Evolutionary conservation across 2,329 filamentous ascomycete species (phyloP).

Genomic region (Chrysoporthe cubensis): DNA sequence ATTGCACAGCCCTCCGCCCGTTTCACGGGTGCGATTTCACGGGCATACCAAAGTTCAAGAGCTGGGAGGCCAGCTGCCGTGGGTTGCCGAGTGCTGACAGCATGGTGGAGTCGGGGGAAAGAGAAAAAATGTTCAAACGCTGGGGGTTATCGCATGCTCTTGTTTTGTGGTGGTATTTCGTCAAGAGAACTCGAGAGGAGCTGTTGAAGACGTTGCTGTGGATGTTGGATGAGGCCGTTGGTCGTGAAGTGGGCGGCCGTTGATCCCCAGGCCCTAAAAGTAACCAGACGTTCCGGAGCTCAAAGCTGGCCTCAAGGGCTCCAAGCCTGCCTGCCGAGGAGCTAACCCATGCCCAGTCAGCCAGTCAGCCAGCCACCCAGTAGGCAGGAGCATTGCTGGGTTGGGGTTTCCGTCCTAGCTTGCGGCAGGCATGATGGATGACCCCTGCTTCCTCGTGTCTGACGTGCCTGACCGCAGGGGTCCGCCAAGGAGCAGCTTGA

Average conservation of each 20-base stretch:
- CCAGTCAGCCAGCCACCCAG: no score
- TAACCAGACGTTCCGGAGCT: not conserved
- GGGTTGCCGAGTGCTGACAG: constrained; percentile 72
- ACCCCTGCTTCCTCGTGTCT: not conserved
- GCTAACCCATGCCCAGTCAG: not conserved
- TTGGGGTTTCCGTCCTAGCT: not conserved
- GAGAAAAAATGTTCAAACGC: not conserved
- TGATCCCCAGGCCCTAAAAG: not conserved
- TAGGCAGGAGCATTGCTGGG: not conserved
- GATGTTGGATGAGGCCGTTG: not conserved
- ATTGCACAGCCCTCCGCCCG: no score
- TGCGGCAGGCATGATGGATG: not conserved
- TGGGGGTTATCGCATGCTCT: constrained; percentile 2
- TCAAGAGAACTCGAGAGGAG: no score
- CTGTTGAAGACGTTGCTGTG: not conserved
- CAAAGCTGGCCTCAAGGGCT: constrained; percentile 11
- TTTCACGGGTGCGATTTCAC: constrained; percentile 6
- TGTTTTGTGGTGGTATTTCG: no score
- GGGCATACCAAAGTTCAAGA: constrained; percentile 74
- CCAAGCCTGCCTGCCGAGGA: constrained; percentile 1
- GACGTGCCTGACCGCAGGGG: not conserved
- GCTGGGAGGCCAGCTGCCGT: constrained; percentile 78
- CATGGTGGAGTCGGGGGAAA: constrained; percentile 52
- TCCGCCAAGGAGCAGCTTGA: not conserved
- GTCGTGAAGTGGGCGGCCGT: not conserved